Percentiles rank a stretch among this genome's conserved stretches.
These are phyloP conservation scores for Vicia faba DNA, from an alignment of 306 rosid genomes.

Conservation along the genomic window DNA sequence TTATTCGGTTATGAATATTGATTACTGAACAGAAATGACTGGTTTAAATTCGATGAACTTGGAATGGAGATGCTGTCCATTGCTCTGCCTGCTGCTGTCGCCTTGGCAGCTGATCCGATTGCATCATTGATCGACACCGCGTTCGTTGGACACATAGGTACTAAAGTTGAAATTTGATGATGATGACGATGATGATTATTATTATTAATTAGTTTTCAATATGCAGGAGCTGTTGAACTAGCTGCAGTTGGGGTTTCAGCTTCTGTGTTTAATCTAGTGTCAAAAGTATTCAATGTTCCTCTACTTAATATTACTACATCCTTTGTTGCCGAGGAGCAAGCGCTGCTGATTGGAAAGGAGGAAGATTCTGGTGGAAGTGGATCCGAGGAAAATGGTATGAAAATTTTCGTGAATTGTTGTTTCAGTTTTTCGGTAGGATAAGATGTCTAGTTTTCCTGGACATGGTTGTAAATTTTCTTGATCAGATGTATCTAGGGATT, in stretches of 20 bases:
- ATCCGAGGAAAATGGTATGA: conserved; percentile 47
- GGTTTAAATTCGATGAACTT: conserved; percentile 59
- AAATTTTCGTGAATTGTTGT: conserved; percentile 12
- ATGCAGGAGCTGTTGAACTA: conserved; percentile 81
- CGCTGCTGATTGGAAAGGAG: conserved; percentile 45
- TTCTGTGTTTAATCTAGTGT: conserved; percentile 80
- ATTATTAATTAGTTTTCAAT: conserved; percentile 31
- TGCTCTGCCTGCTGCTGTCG: conserved; percentile 92
- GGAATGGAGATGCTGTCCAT: conserved; percentile 75
- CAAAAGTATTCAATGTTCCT: conserved; percentile 79
- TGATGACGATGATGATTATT: conserved; percentile 3
- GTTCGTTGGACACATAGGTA: conserved; percentile 91
- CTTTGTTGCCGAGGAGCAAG: conserved; percentile 92
- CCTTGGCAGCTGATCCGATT: conserved; percentile 88
- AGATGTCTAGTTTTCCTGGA: conserved; percentile 18
- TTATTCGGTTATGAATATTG: conserved; percentile 21
- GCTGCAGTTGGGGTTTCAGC: conserved; percentile 94
- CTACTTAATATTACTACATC: conserved; percentile 91
- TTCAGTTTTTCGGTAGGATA: no score
- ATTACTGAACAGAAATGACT: conserved; percentile 41
- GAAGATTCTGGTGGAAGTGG: conserved; percentile 36
- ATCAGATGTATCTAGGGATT: no score
- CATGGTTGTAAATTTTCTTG: not conserved
- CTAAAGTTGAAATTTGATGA: not conserved
- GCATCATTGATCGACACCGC: conserved; percentile 91